phyloP scores from a whole-genome alignment of 2,329 filamentous ascomycete species.

The Trichoderma koningii region DNA sequence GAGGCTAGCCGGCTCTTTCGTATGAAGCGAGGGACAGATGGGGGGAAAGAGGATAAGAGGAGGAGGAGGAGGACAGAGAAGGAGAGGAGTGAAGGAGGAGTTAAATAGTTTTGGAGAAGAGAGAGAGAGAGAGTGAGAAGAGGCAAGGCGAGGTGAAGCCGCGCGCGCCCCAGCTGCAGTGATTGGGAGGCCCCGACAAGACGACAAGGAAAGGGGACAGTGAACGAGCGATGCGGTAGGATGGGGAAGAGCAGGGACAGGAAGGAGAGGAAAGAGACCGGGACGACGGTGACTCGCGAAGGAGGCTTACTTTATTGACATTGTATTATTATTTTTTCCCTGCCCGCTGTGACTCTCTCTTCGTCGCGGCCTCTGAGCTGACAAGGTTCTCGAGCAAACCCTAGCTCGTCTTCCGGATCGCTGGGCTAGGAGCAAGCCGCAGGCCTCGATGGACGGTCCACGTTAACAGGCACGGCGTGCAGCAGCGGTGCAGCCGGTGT shows the following conservation, averaged over 20 bases:
- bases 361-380: conserved; percentile 34
- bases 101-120: conserved; percentile 18
- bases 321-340: conserved; percentile 39
- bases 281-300: conserved; percentile 27
- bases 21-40: neutral
- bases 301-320: conserved; percentile 58
- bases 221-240: conserved; percentile 27
- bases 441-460: conserved; percentile 24
- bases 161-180: conserved; percentile 10
- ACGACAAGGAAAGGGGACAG: conserved; percentile 19
- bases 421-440: conserved; percentile 25
- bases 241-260: conserved; percentile 17
- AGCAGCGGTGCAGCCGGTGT: conserved; percentile 26
- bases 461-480: conserved; percentile 26
- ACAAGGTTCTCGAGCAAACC: conserved; percentile 40
- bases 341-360: neutral
- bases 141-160: conserved; percentile 16
- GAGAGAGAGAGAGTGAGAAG: neutral
- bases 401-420: conserved; percentile 36
- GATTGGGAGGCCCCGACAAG: conserved; percentile 16
- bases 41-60: neutral
- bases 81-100: conserved; percentile 6
- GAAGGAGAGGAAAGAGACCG: conserved; percentile 30
- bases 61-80: conserved; percentile 15
- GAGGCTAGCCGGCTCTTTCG: neutral